These are phyloP conservation scores for Fusarium buharicum DNA, from an alignment of 2,329 filamentous ascomycete genomes.

Conservation along the genomic window DNA sequence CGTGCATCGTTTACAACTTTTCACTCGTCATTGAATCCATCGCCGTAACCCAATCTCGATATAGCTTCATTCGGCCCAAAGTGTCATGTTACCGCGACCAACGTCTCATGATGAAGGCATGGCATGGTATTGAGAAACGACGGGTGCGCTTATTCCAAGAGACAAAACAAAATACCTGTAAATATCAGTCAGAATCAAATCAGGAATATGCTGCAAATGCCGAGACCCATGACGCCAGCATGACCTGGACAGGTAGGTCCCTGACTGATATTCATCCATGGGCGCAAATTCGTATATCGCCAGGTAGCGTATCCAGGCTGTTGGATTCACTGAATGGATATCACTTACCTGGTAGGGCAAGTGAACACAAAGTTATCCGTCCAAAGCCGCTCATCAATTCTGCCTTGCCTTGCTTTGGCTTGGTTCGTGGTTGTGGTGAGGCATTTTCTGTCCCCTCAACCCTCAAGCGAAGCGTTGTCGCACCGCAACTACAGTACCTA, in stretches of 20 bases:
- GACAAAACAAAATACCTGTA: slow-evolving; percentile 9
- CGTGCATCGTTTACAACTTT: slow-evolving; percentile 23
- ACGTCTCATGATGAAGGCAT: slow-evolving; percentile 19
- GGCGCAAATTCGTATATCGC: slow-evolving; percentile 8
- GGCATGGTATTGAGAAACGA: slow-evolving; percentile 5
- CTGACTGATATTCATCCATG: background rate
- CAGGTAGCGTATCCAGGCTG: slow-evolving; percentile 16
- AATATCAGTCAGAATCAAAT: slow-evolving; percentile 12
- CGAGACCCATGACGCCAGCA: slow-evolving; percentile 37
- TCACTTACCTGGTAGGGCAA: slow-evolving; percentile 28
- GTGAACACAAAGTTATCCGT: slow-evolving; percentile 17
- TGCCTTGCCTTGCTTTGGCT: background rate
- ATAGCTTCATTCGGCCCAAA: slow-evolving; percentile 18
- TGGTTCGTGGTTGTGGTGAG: slow-evolving; percentile 28
- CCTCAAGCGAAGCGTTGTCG: slow-evolving; percentile 24
- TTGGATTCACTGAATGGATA: slow-evolving; percentile 25
- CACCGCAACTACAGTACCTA: slow-evolving; percentile 27
- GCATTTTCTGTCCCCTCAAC: slow-evolving; percentile 38
- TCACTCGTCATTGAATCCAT: slow-evolving; percentile 26
- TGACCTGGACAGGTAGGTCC: slow-evolving; percentile 9
- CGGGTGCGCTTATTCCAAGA: slow-evolving; percentile 27
- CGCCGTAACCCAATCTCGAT: slow-evolving; percentile 10
- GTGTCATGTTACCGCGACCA: slow-evolving; percentile 9
- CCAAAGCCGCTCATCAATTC: slow-evolving; percentile 21
- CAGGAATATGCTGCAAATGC: slow-evolving; percentile 7